Evolutionary conservation across 148 eudicot species (phyloP), one percentile per base, ranked within the genome.

Genomic region (Fagopyrum homotropicum): DNA sequence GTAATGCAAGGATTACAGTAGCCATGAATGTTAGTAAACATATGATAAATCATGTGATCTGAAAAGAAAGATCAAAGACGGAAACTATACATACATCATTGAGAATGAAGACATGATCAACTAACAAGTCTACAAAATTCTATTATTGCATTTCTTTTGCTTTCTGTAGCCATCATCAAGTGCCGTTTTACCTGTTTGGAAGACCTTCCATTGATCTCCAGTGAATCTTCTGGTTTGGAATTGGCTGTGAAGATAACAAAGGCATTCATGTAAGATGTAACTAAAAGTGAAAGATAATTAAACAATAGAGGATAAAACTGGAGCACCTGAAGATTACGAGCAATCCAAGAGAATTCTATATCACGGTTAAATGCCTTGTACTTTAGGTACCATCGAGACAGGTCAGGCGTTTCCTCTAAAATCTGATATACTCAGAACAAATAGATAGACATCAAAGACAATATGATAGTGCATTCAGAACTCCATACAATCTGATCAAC

Each of bases 131-230:
- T 15, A 52, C n/a, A 52, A 14, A 52, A 52, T 15, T 3, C 43
- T 10, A 72, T 35, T 35, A 35, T 35, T 35, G 40, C 2, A 35
- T 35, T 35, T 35, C 40, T 35, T 35, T 35, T 35, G 40, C 40
- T 35, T 35, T 35, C 40, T 35, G 40, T 2, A 35, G 40, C 40
- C 40, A 72, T 40, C 1, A 68, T 29, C 17, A 11, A 17, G 73
- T 70, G 60, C 43, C 43, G 9, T 45, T 14, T 54, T 82, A 94
- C 98, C 93, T 88, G 82, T 94, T 94, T 69, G 90, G 93, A 78
- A 91, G 98, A 79, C 98, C 98, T 77, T 90, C 98, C 69, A 90
- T 70, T 54, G 98, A 94, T 87, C 96, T 83, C 98, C 98, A 94
- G 72, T 94, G 98, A 77, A 94, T 90, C 83, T 94, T 94, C 80